phyloP scores from a whole-genome alignment of 2,329 filamentous ascomycete genomes.

The Fusarium sp. region DNA sequence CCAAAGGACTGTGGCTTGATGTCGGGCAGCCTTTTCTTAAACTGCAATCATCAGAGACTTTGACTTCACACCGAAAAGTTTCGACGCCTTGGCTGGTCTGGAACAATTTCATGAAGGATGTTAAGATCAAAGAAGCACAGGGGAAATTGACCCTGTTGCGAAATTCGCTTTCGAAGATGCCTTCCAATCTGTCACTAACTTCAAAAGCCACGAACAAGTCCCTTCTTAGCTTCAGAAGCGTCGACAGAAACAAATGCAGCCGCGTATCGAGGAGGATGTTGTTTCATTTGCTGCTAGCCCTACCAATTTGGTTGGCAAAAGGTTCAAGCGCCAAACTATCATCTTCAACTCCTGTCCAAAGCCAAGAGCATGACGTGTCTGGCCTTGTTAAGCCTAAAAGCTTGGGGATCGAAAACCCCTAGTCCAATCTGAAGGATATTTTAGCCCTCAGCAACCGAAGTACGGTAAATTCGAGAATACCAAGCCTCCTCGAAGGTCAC shows the following conservation, averaged over 20 bases:
- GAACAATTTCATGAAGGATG: constrained; percentile 54
- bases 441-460: constrained; percentile 56
- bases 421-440: constrained; percentile 43
- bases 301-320: constrained; percentile 70
- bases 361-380: not conserved
- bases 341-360: constrained; percentile 50
- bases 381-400: constrained; percentile 39
- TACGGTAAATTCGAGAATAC: constrained; percentile 59
- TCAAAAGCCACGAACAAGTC: constrained; percentile 41
- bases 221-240: constrained; percentile 47
- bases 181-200: constrained; percentile 59
- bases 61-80: no score
- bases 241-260: constrained; percentile 59
- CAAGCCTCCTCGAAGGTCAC: constrained; percentile 55
- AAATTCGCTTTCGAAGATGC: constrained; percentile 60
- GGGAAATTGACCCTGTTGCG: constrained; percentile 35
- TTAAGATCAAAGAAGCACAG: constrained; percentile 50
- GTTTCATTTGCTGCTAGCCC: constrained; percentile 75
- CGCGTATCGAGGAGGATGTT: constrained; percentile 71
- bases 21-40: not conserved
- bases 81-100: no score
- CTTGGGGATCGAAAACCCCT: constrained; percentile 49
- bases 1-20: not conserved
- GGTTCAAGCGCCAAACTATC: constrained; percentile 71
- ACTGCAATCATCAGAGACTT: not conserved